Evolutionary conservation across 768 basidiomycete genomes (phyloP), one percentile per base, ranked within the genome.

Genomic region (Candolleomyces aberdarensis): DNA sequence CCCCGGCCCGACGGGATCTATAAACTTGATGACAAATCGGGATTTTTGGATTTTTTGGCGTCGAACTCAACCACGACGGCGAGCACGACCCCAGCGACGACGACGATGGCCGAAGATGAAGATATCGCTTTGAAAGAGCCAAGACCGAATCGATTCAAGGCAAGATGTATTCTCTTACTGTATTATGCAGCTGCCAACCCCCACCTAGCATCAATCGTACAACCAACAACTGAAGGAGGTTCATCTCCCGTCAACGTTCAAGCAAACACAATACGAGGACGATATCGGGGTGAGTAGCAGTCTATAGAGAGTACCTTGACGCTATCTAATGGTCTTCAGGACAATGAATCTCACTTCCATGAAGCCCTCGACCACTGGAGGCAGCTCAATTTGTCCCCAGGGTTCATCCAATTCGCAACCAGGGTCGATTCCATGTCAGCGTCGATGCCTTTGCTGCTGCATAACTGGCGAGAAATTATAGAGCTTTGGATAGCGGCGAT

Each of bases 381-480:
- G 64, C 88, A 94, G 65, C 81, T 95, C 62, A 94, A 91, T 71
- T 82, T 96, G 20, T 80, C 91, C 2, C 83, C 89, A 0, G 78
- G 85, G 1, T 95, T 94, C 71, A 72, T 93, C 57, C 73, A 77
- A 31, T 94, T 93, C 67, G 85, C 87, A 2, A 78, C 81, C 60
- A 80, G 81, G 62, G 85, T 80, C 0, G 81, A 86, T 46, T 71
- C 79, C 0, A 75, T 92, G 43, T 85, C 89, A 5, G 80, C 84
- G 3, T 92, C 90, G 5, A 85, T 95, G 83, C 88, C 92, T 1
- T 75, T 94, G 31, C 81, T 96, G 14, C 77, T 96, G 8, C 90
- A 92, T 66, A 87, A 94, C 71, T 91, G 89, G 85, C 75, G 78
- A 63, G 84, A 88, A 14, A 79, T 96, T 1, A 75, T 88, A 20